Evolutionary conservation across 108 stramenopile species (phyloP), one percentile per base, ranked within the genome.

Genomic region (Nitzschia inconspicua): DNA sequence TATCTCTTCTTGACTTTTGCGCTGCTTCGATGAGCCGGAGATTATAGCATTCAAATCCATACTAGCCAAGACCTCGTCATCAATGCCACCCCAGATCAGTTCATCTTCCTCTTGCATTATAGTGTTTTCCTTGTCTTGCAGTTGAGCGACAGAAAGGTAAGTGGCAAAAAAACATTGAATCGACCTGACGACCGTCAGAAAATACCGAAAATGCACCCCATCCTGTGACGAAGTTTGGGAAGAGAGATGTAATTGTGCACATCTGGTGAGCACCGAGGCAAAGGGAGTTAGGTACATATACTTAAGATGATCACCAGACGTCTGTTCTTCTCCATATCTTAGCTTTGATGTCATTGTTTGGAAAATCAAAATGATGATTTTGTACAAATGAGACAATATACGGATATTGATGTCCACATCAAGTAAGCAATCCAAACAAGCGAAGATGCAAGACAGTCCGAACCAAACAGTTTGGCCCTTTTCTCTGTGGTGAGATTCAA

Each of bases 401-500:
- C 30, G 41, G 35, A 57, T 22, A 9, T 50, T 42, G 24, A 24
- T 35, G 0, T 30, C 47, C 9, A 63, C 1, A 29, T 58, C 42
- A 22, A 63, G 41, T 7, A 59, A 57, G 47, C 53, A 64, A 25
- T 72, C 57, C 31, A 72, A 34, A 30, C 70, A 72, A n/a, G 56
- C 42, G 9, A 59, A 36, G 4, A 72, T 54, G 14, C 49, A 49
- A 3, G 57, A 59, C 37, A 72, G 27, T 0, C 49, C 16, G 36
- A 65, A 72, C 5, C 37, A 30, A 53, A 54, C 25, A 16, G 16
- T 29, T 22, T 52, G 42, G n/a, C 16, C 36, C 19, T 44, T 41
- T 2, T 1, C 18, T 31, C 16, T 16, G 11, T 13, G 3, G 23
- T 31, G 29, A 24, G 22, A 26, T 1, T 20, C 26, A 39, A 41